phyloP scores from a whole-genome alignment of 495 filamentous ascomycete species.

The Xanthoparmelia taractica region DNA sequence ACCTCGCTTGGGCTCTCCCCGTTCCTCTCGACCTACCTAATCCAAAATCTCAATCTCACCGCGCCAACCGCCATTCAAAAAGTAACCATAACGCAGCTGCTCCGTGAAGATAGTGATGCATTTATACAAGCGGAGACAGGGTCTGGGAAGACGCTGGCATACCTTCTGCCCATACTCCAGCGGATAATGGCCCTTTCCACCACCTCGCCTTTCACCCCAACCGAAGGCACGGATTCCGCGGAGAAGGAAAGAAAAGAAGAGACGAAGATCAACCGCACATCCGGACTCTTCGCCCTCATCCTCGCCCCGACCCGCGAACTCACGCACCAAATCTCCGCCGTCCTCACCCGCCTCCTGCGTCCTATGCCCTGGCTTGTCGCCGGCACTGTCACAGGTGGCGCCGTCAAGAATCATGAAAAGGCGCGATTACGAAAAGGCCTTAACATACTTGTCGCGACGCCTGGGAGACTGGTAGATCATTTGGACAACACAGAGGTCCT shows the following conservation, averaged over 20 bases:
- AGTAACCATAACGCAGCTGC: slow-evolving; percentile 66
- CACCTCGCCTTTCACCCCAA: slow-evolving; percentile 17
- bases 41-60: slow-evolving; percentile 78
- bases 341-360: slow-evolving; percentile 71
- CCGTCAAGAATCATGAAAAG: slow-evolving; percentile 97
- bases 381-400: slow-evolving; percentile 87
- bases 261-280: slow-evolving; percentile 47
- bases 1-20: slow-evolving; percentile 70
- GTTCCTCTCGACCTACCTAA: slow-evolving; percentile 69
- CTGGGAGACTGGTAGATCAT: slow-evolving; percentile 83
- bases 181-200: slow-evolving; percentile 69
- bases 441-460: slow-evolving; percentile 92
- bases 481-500: slow-evolving; percentile 83
- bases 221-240: slow-evolving; percentile 20
- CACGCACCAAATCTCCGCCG: slow-evolving; percentile 82
- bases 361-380: slow-evolving; percentile 85
- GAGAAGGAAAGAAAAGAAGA: slow-evolving; percentile 21
- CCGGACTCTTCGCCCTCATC: slow-evolving; percentile 86
- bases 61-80: slow-evolving; percentile 93
- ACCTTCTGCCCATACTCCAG: slow-evolving; percentile 84
- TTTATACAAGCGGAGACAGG: slow-evolving; percentile 97
- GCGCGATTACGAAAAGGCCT: slow-evolving; percentile 83
- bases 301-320: slow-evolving; percentile 88
- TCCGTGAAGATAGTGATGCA: slow-evolving; percentile 79
- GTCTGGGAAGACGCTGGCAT: slow-evolving; percentile 93